Evolutionary conservation across 768 basidiomycete species (phyloP).

Genomic region (Russula compacta): DNA sequence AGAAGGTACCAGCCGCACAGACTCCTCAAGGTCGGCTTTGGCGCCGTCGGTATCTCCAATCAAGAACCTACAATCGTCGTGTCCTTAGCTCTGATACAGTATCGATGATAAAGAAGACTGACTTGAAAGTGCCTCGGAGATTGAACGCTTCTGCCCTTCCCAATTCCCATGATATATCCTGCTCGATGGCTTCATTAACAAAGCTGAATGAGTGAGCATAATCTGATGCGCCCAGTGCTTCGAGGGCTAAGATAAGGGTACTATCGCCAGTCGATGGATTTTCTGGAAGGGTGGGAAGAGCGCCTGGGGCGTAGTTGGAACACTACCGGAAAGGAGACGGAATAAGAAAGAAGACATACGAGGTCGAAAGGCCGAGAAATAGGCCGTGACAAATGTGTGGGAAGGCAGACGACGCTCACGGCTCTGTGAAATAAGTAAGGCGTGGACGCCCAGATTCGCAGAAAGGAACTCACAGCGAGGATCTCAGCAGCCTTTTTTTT

Average conservation of each 20-base stretch:
- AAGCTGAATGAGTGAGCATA: slow-evolving; percentile 74
- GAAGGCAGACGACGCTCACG: slow-evolving; percentile 83
- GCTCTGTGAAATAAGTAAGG: slow-evolving; percentile 30
- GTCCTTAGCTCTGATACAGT: background rate
- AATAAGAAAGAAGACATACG: slow-evolving; percentile 39
- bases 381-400: slow-evolving; percentile 85
- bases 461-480: slow-evolving; percentile 40
- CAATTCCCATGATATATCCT: slow-evolving; percentile 68
- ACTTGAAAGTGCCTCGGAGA: slow-evolving; percentile 95
- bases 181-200: slow-evolving; percentile 77
- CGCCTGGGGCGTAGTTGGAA: slow-evolving; percentile 32
- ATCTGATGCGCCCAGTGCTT: slow-evolving; percentile 79
- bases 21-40: slow-evolving; percentile 73
- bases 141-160: slow-evolving; percentile 86
- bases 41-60: slow-evolving; percentile 76
- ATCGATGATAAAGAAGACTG: slow-evolving; percentile 23
- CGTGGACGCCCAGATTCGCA: background rate
- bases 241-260: slow-evolving; percentile 68
- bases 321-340: background rate
- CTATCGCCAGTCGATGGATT: slow-evolving; percentile 71
- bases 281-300: slow-evolving; percentile 64
- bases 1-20: slow-evolving; percentile 53
- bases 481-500: slow-evolving; percentile 64
- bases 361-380: slow-evolving; percentile 93
- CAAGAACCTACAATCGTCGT: slow-evolving; percentile 57